Conservation (phyloP, 1,284 basidiomycete species). For the Trichosporon ovoides region DNA sequence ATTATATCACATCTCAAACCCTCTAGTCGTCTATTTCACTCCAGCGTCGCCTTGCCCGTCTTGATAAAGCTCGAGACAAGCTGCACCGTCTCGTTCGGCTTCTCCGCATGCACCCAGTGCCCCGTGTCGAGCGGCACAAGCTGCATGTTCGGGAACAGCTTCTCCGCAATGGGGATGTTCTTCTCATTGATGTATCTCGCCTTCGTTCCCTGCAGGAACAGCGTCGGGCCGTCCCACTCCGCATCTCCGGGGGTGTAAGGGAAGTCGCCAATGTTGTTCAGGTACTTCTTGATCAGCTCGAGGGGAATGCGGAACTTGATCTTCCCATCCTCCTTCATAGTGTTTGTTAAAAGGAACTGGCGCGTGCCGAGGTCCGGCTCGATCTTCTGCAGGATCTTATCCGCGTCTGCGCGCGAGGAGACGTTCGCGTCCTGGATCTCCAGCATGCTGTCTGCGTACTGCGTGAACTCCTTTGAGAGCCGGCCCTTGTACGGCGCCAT, state of each 20-base stretch:
- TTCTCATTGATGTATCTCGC: constrained; percentile 54
- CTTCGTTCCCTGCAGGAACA: constrained; percentile 55
- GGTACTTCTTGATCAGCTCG: constrained; percentile 46
- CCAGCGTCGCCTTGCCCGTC: constrained; percentile 4
- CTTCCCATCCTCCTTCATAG: constrained; percentile 27
- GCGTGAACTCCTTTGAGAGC: constrained; percentile 52
- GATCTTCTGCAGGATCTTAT: constrained; percentile 50
- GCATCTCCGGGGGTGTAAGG: constrained; percentile 46
- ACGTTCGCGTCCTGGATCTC: constrained; percentile 50
- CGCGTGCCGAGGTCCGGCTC: constrained; percentile 53
- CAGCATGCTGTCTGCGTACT: constrained; percentile 53
- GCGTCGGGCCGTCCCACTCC: constrained; percentile 50
- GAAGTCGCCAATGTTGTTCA: constrained; percentile 54
- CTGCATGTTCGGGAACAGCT: constrained; percentile 53
- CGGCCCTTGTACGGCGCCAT: constrained; percentile 54
- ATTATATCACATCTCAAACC: too few relatives aligned
- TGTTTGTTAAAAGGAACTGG: constrained; percentile 57
- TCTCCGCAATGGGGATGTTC: constrained; percentile 51
- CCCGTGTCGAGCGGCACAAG: constrained; percentile 43
- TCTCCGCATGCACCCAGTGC: constrained; percentile 51
- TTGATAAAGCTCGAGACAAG: constrained; percentile 38
- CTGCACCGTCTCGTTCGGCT: constrained; percentile 41
- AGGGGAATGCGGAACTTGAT: constrained; percentile 54
- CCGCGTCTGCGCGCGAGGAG: constrained; percentile 52
- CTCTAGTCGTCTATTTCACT: too few relatives aligned